Percentiles rank a stretch among this genome's conserved stretches.
phyloP scores from a whole-genome alignment of 768 basidiomycete genomes.

The Gloeopeniophorella convolvens region DNA sequence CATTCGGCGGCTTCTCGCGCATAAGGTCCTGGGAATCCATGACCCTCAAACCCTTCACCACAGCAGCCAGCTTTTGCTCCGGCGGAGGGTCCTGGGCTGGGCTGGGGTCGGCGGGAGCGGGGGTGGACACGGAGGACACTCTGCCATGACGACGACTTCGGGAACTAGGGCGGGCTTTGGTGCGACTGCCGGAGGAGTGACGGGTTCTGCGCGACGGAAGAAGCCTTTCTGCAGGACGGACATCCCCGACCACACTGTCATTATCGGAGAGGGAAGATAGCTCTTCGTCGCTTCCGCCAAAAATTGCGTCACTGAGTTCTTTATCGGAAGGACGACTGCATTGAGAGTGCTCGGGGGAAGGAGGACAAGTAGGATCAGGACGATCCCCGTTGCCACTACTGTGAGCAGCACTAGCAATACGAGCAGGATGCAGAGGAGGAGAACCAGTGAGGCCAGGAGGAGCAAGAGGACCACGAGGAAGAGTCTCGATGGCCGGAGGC shows the following conservation, averaged over 20 bases:
- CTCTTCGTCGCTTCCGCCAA: conserved; percentile 23
- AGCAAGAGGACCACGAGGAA: conserved; percentile 12
- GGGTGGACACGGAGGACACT: conserved; percentile 1
- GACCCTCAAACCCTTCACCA: conserved; percentile 16
- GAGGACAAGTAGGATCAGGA: conserved; percentile 11
- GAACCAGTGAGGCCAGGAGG: conserved; percentile 12
- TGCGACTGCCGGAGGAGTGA: background rate
- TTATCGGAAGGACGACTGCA: conserved; percentile 11
- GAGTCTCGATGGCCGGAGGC: background rate
- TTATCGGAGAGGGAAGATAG: conserved; percentile 32
- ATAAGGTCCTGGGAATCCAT: conserved; percentile 14
- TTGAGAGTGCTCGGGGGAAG: conserved; percentile 16
- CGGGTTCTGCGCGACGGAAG: conserved; percentile 5
- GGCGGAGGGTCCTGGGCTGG: conserved; percentile 12
- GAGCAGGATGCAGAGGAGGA: conserved; percentile 16
- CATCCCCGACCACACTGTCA: conserved; percentile 15
- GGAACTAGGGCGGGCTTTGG: background rate
- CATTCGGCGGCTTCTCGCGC: background rate
- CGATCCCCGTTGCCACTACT: conserved; percentile 7
- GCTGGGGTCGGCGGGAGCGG: background rate
- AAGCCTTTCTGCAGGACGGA: conserved; percentile 5
- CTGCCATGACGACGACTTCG: conserved; percentile 6
- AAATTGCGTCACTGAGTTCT: conserved; percentile 15
- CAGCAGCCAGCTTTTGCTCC: conserved; percentile 20
- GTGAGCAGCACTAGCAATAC: conserved; percentile 17